Evolutionary conservation across 1,284 basidiomycete genomes (phyloP).

Genomic region (Crepidotus sp.): DNA sequence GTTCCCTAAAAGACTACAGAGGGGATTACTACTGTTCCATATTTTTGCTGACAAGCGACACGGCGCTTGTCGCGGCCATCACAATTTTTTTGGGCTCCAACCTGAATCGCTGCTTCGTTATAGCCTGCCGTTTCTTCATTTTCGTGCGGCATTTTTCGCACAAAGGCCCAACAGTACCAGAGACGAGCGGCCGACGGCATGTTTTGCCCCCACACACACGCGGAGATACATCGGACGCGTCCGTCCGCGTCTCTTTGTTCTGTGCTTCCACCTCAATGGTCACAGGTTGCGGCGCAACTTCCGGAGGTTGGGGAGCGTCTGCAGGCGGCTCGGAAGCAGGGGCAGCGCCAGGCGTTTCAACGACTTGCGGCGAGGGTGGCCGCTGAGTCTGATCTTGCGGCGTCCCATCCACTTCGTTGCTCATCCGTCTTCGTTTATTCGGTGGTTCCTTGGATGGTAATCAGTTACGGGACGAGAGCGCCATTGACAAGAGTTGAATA

Average conservation of each 20-base stretch:
- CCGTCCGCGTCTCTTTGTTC: background rate
- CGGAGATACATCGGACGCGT: background rate
- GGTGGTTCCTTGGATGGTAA: background rate
- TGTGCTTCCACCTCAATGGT: background rate
- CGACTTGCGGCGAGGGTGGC: background rate
- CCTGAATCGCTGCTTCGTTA: slow-evolving; percentile 35
- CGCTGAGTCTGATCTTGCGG: background rate
- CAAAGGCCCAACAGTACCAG: slow-evolving; percentile 22
- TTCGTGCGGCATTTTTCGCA: slow-evolving; percentile 38
- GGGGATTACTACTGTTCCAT: background rate
- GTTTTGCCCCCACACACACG: slow-evolving; percentile 23
- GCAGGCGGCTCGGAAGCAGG: slow-evolving; percentile 6
- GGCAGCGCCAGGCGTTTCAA: background rate
- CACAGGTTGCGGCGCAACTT: background rate
- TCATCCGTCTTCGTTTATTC: slow-evolving; percentile 8
- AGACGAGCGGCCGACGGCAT: slow-evolving; percentile 27
- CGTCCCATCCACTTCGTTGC: background rate
- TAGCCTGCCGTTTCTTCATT: slow-evolving; percentile 35
- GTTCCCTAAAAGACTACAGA: too few species aligned
- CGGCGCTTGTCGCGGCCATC: background rate
- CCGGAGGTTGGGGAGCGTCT: background rate
- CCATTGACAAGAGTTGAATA: background rate
- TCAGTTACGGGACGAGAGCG: background rate
- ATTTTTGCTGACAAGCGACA: background rate
- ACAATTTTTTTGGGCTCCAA: slow-evolving; percentile 31